These are phyloP conservation scores for Avena atlantica DNA, from an alignment of 176 grass and related monocot genomes.

Conservation along the genomic window DNA sequence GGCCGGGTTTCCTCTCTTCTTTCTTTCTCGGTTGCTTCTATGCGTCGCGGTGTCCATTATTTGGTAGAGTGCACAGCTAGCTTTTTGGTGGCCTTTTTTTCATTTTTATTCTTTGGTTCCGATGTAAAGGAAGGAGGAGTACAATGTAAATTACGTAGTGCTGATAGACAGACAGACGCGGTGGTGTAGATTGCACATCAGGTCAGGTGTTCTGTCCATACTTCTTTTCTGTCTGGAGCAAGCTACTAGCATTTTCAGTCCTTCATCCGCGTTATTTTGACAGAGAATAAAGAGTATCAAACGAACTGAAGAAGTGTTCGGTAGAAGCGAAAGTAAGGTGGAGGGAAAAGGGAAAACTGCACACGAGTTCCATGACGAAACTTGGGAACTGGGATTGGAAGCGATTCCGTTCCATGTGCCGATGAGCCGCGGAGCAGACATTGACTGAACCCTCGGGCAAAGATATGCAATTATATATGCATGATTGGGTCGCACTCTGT, in stretches of 20 bases:
- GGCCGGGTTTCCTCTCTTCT: too few relatives aligned
- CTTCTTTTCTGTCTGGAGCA: neutral
- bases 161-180: neutral
- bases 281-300: neutral
- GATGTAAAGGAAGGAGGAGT: too few relatives aligned
- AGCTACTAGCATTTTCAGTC: neutral
- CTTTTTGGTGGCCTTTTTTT: too few relatives aligned
- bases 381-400: neutral
- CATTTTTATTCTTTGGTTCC: too few relatives aligned
- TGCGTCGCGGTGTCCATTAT: too few relatives aligned
- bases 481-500: neutral
- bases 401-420: neutral
- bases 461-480: neutral
- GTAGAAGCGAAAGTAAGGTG: neutral
- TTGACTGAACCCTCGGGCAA: neutral
- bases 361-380: neutral
- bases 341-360: neutral
- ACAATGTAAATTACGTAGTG: neutral
- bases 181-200: conserved; percentile 31
- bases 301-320: neutral
- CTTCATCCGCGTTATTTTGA: neutral
- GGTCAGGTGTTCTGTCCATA: neutral
- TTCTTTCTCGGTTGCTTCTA: too few relatives aligned
- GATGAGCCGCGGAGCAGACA: neutral
- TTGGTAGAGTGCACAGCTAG: too few relatives aligned